Base-by-base conservation (phyloP, 2,329 filamentous ascomycete species). In the Colletotrichum sp. region DNA sequence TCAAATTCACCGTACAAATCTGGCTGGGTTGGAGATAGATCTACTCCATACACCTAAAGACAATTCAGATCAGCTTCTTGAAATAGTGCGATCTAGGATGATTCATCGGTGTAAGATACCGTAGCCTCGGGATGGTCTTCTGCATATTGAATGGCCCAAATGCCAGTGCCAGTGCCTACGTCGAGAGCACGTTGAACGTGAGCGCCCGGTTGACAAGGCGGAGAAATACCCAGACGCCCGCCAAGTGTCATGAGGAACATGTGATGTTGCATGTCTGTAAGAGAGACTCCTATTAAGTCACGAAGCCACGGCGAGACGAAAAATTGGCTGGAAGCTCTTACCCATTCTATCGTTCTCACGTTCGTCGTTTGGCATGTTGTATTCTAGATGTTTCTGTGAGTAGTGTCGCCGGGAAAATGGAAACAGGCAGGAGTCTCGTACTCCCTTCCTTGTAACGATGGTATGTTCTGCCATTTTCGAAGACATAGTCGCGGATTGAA, bases 31-130 rank as follows among this genome's bases (percentile, higher is more conserved):
- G 30, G 59, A 22, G 59, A 63, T 7, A 63, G 59, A 22, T 63
- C 59, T 8, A 63, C 30, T 2, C 30, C 59, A 1, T 63, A 63
- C 28, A 63, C 30, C 59, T 63, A 0, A 13, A 15, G 18, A 22
- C 18, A 24, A 22, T 16, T 3, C 16, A 22, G 2, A 32, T 63
- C 0, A 63, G 28, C 28, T 34, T 1, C 10, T 32, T 32, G 18
- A 5, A 9, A 34, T 5, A 15, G 1, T 10, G 7, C 2, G 59
- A 22, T 8, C 1, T 22, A 24, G 13, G 2, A 3, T n/a, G 1
- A 8, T 36, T 15, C 3, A 8, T 16, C 6, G 6, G 10, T 22
- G 10, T 15, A 4, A 34, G 1, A 22, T 36, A 52, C 44, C n/a
- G 3, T 2, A 6, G 10, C 44, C 44, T 52, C 44, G 44, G 44